A percentile compares a stretch with the other conserved stretches of the same genome.
Conservation (phyloP, 768 basidiomycete species). For the Hygrocybe punicea region DNA sequence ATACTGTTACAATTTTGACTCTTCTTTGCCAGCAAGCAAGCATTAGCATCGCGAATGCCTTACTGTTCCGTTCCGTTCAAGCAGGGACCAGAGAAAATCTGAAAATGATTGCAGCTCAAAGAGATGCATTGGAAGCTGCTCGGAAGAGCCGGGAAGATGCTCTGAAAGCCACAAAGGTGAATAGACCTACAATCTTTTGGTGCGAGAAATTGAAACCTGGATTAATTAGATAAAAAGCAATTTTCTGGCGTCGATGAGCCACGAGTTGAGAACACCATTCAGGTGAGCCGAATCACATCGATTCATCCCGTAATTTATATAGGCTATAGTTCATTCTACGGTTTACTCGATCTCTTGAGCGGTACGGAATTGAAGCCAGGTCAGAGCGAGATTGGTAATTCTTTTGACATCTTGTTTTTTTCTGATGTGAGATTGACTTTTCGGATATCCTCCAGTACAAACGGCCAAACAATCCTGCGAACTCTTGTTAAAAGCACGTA, state of each 20-base stretch:
- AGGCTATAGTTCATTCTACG: constrained; percentile 62
- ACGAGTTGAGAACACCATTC: constrained; percentile 74
- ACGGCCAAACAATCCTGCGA: constrained; percentile 79
- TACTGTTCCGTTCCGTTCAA: constrained; percentile 73
- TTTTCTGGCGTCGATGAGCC: constrained; percentile 74
- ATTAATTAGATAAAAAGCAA: constrained; percentile 67
- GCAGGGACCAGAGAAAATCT: constrained; percentile 70
- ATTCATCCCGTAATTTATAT: neutral
- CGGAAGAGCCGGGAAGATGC: constrained; percentile 70
- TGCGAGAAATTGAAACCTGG: neutral
- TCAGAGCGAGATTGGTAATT: constrained; percentile 64
- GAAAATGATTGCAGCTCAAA: constrained; percentile 72
- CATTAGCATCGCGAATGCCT: constrained; percentile 69
- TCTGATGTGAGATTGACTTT: constrained; percentile 1
- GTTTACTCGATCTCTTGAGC: constrained; percentile 67
- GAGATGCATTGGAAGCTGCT: constrained; percentile 66
- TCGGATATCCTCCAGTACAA: constrained; percentile 48
- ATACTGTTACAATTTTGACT: constrained; percentile 57
- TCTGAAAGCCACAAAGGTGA: constrained; percentile 66
- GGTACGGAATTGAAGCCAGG: constrained; percentile 66
- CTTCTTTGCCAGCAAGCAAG: constrained; percentile 71
- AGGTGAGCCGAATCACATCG: constrained; percentile 40
- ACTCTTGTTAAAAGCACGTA: constrained; percentile 57
- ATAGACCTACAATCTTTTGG: neutral
- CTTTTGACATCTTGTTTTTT: neutral